phyloP scores from a whole-genome alignment of 1,139 yeast genomes.

The Candida gigantensis region DNA sequence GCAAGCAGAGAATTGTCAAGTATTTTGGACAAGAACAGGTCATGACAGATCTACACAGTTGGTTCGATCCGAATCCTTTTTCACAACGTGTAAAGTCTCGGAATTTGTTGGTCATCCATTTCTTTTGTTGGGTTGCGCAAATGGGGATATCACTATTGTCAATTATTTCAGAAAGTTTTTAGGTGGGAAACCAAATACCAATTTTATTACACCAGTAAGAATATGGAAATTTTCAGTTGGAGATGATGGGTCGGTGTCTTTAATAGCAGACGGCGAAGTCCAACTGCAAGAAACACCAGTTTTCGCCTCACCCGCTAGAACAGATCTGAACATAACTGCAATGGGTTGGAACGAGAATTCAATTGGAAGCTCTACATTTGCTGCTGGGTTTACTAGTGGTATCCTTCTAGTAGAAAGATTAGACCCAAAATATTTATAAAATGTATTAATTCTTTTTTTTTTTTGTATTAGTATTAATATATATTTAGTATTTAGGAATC shows the following conservation, averaged over 20 bases:
- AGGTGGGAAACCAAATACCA: slow-evolving; percentile 32
- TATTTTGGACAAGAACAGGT: slow-evolving; percentile 33
- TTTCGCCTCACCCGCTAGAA: slow-evolving; percentile 47
- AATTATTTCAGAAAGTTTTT: slow-evolving; percentile 41
- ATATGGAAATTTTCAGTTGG: slow-evolving; percentile 34
- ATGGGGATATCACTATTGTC: slow-evolving; percentile 50
- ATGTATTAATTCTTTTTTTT: slow-evolving; percentile 2
- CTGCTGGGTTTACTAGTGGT: slow-evolving; percentile 70
- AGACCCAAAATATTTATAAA: slow-evolving; percentile 23
- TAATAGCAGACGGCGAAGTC: slow-evolving; percentile 29
- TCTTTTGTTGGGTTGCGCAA: slow-evolving; percentile 59
- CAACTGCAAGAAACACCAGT: slow-evolving; percentile 31
- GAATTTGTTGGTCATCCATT: slow-evolving; percentile 59
- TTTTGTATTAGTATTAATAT: background rate
- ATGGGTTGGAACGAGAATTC: slow-evolving; percentile 64
- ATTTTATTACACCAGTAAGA: slow-evolving; percentile 32
- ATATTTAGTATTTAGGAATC: slow-evolving; percentile 65
- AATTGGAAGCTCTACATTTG: slow-evolving; percentile 56
- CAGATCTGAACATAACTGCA: slow-evolving; percentile 53
- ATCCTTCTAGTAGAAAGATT: slow-evolving; percentile 63
- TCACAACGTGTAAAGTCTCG: slow-evolving; percentile 31
- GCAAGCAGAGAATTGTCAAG: slow-evolving; percentile 31
- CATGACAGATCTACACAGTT: slow-evolving; percentile 36
- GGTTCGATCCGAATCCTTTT: slow-evolving; percentile 32
- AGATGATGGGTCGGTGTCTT: slow-evolving; percentile 12